These are phyloP conservation scores for Litchi chinensis DNA, from an alignment of 345 rosid species.

Conservation along the genomic window DNA sequence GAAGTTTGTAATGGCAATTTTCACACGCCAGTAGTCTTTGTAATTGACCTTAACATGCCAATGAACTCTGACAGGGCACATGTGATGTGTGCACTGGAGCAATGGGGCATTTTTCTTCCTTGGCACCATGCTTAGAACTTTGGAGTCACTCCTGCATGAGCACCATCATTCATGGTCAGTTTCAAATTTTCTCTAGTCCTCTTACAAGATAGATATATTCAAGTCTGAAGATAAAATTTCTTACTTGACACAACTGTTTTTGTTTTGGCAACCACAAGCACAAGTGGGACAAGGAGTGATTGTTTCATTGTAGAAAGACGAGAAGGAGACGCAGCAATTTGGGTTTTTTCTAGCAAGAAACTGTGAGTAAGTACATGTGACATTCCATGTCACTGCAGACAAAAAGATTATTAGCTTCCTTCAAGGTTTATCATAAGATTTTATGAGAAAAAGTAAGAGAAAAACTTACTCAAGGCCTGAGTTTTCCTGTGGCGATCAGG, in stretches of 20 bases:
- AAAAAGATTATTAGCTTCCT: neutral
- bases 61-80: conserved; percentile 82
- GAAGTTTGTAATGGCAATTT: conserved; percentile 72
- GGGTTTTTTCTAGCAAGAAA: conserved; percentile 79
- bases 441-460: neutral
- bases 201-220: neutral
- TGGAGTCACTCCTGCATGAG: conserved; percentile 66
- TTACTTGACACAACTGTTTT: conserved; percentile 70
- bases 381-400: conserved; percentile 89
- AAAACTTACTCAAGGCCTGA: conserved; percentile 79
- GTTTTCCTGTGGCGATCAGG: conserved; percentile 65
- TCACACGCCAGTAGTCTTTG: conserved; percentile 78
- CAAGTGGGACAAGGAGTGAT: conserved; percentile 84
- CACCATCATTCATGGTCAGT: neutral
- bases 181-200: neutral
- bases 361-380: conserved; percentile 89
- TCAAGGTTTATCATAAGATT: neutral
- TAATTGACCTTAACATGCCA: conserved; percentile 86
- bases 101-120: conserved; percentile 60
- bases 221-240: conserved; percentile 18
- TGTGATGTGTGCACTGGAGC: conserved; percentile 77
- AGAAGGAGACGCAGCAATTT: conserved; percentile 82
- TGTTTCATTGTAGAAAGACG: conserved; percentile 84
- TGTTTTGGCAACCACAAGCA: conserved; percentile 85
- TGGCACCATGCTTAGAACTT: conserved; percentile 57